A percentile compares a stretch with the other conserved stretches of the same genome.
Evolutionary conservation across 768 basidiomycete genomes (phyloP).

Genomic region (Agaricus subrufescens): DNA sequence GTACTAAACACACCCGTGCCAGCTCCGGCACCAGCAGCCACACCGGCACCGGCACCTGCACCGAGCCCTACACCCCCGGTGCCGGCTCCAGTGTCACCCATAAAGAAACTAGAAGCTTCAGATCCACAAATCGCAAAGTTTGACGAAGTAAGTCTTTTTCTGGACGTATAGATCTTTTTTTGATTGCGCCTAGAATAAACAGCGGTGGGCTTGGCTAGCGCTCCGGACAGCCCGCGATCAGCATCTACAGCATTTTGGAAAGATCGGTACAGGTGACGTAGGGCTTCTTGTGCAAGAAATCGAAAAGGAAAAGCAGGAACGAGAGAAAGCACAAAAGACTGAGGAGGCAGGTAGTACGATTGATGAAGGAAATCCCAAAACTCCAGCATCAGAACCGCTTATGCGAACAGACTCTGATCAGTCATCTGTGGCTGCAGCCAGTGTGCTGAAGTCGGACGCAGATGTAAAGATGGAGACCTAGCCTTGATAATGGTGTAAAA

Average conservation of each 20-base stretch:
- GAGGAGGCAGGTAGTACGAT: constrained; percentile 29
- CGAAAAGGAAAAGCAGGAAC: constrained; percentile 37
- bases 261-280: constrained; percentile 77
- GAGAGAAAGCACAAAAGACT: constrained; percentile 30
- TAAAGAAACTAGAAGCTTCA: constrained; percentile 15
- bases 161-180: constrained; percentile 2
- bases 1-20: constrained; percentile 21
- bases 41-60: constrained; percentile 21
- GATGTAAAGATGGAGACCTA: constrained; percentile 50
- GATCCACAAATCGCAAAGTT: constrained; percentile 52
- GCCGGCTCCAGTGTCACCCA: constrained; percentile 20
- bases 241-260: constrained; percentile 73
- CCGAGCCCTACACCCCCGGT: constrained; percentile 25
- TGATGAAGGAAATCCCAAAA: constrained; percentile 31
- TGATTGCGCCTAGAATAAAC: constrained; percentile 52
- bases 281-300: constrained; percentile 46
- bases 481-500: constrained; percentile 9
- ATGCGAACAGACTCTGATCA: constrained; percentile 17
- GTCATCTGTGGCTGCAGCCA: constrained; percentile 11
- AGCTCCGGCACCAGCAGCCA: constrained; percentile 18
- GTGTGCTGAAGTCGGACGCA: constrained; percentile 29
- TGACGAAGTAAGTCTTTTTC: constrained; percentile 51
- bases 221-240: constrained; percentile 72
- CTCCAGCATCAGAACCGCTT: constrained; percentile 17
- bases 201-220: constrained; percentile 76